These are phyloP conservation scores for Ophiostoma australiae DNA, from an alignment of 2,329 filamentous ascomycete genomes.

Conservation along the genomic window DNA sequence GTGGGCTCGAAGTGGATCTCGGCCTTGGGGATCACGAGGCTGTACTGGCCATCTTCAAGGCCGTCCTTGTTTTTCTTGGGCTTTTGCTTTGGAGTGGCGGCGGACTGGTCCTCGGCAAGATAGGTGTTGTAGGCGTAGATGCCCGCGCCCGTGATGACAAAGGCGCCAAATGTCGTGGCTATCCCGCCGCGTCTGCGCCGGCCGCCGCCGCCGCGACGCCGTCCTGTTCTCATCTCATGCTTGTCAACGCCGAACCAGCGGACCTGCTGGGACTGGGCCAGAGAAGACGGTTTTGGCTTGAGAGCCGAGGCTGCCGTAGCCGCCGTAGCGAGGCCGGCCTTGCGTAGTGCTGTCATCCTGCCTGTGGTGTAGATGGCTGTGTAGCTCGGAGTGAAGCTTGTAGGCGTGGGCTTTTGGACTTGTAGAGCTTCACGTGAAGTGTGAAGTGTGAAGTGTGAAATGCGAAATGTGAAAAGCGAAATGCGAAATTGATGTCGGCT, in stretches of 20 bases:
- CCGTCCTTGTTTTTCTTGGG: conserved; percentile 12
- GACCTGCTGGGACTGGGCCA: background rate
- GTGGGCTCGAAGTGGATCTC: conserved; percentile 63
- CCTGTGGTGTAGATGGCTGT: background rate
- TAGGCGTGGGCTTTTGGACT: background rate
- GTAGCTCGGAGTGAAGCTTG: background rate
- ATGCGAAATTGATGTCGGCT: background rate
- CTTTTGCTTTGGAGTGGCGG: background rate
- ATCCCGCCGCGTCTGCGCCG: conserved; percentile 16
- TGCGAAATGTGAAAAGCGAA: too few species aligned
- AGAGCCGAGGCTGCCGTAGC: background rate
- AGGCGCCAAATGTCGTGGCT: conserved; percentile 21
- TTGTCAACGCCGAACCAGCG: conserved; percentile 20
- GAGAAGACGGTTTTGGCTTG: conserved; percentile 11
- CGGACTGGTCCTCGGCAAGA: too few species aligned
- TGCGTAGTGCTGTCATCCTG: conserved; percentile 24
- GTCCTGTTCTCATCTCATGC: background rate
- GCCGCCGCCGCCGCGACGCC: conserved; percentile 17
- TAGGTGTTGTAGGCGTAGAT: conserved; percentile 24
- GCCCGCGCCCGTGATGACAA: conserved; percentile 27
- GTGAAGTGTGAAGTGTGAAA: too few species aligned
- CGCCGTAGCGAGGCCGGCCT: conserved; percentile 12
- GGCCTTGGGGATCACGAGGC: conserved; percentile 34
- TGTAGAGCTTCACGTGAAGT: background rate
- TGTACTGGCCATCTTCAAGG: conserved; percentile 13